phyloP scores from a whole-genome alignment of 345 rosid genomes.

The Abelmoschus esculentus region DNA sequence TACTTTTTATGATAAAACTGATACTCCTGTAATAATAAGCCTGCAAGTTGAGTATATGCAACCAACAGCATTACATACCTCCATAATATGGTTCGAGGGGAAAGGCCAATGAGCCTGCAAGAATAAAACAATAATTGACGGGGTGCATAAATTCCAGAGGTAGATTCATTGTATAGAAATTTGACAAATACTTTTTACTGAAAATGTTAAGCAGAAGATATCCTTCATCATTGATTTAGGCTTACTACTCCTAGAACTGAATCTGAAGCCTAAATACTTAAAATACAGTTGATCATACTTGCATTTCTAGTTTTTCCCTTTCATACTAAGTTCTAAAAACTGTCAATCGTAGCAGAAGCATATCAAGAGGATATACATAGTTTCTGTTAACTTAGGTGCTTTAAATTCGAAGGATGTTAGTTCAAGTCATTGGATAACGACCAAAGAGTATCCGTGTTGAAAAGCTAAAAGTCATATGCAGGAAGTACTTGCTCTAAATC shows the following conservation, averaged over 20 bases:
- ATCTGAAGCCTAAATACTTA: not conserved
- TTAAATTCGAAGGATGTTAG: not conserved
- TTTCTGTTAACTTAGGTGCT: not conserved
- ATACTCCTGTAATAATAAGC: no score
- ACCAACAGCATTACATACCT: slow-evolving; percentile 17
- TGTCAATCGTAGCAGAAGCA: not conserved
- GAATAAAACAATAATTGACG: not conserved
- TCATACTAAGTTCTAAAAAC: not conserved
- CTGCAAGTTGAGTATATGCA: not conserved
- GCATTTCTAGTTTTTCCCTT: not conserved
- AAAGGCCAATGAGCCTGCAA: slow-evolving; percentile 73
- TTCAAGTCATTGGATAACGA: not conserved
- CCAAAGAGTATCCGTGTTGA: not conserved
- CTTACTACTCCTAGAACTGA: not conserved
- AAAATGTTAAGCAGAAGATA: not conserved
- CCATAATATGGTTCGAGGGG: slow-evolving; percentile 55
- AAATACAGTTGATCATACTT: not conserved
- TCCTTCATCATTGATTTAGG: not conserved
- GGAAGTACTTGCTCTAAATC: slow-evolving; percentile 2
- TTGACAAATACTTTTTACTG: not conserved
- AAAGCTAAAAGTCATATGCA: not conserved
- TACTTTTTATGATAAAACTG: no score
- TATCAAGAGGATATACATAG: not conserved
- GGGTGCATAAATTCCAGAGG: not conserved
- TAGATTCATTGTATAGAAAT: not conserved